These are phyloP conservation scores for Cutaneotrichosporon cutaneum DNA, from an alignment of 1,284 basidiomycete species.

Conservation along the genomic window DNA sequence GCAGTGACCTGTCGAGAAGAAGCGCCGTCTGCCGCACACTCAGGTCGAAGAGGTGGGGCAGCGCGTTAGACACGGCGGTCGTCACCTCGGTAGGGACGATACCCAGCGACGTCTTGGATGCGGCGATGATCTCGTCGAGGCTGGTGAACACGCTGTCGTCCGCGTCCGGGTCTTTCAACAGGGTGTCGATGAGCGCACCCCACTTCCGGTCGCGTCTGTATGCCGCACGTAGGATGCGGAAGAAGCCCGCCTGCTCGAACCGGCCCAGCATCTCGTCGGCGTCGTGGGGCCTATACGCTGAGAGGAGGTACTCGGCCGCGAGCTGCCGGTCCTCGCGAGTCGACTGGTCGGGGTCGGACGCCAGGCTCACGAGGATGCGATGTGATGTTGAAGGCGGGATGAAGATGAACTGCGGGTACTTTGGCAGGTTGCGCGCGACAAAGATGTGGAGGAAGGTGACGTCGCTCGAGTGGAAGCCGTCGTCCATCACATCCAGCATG, in stretches of 20 bases:
- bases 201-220: slow-evolving; percentile 75
- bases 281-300: slow-evolving; percentile 81
- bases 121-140: slow-evolving; percentile 61
- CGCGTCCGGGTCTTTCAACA: slow-evolving; percentile 71
- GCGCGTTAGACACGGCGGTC: slow-evolving; percentile 58
- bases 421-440: slow-evolving; percentile 91
- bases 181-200: slow-evolving; percentile 69
- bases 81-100: slow-evolving; percentile 55
- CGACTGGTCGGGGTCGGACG: slow-evolving; percentile 66
- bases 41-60: slow-evolving; percentile 65
- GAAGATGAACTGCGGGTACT: slow-evolving; percentile 87
- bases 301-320: slow-evolving; percentile 92
- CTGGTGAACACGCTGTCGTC: slow-evolving; percentile 63
- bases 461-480: slow-evolving; percentile 61
- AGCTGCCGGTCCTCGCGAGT: slow-evolving; percentile 92
- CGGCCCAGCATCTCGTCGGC: slow-evolving; percentile 65
- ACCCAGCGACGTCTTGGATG: slow-evolving; percentile 11
- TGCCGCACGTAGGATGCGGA: slow-evolving; percentile 78
- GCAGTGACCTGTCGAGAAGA: slow-evolving; percentile 70
- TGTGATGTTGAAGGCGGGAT: slow-evolving; percentile 69
- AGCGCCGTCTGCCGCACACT: slow-evolving; percentile 67
- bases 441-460: slow-evolving; percentile 89
- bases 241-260: slow-evolving; percentile 84
- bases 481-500: slow-evolving; percentile 68
- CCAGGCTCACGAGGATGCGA: slow-evolving; percentile 72